Evolutionary conservation across 495 filamentous ascomycete genomes (phyloP), one percentile per base, ranked within the genome.

Genomic region (Annulohypoxylon stygium): DNA sequence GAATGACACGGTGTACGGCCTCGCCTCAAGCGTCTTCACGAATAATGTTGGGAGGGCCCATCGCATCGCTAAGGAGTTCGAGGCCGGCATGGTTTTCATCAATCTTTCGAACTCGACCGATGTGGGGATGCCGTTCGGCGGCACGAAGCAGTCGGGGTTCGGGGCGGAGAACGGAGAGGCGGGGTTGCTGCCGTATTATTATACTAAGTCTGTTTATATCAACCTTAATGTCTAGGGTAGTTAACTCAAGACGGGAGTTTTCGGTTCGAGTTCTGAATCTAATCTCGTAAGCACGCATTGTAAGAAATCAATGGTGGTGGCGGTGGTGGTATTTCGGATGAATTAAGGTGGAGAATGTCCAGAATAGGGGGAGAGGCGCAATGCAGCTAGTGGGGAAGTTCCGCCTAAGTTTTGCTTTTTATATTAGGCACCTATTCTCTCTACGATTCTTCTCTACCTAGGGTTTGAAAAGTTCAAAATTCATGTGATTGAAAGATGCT

Each of bases 61-160:
- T 9, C 53, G 53, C 33, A 33, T 57, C 1, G 26, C 53, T 20
- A 37, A 37, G 26, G 33, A 16, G 16, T 20, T 36, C 6, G 53
- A 57, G 53, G 26, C 33, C 11, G 53, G 53, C 4, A 18, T 20
- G 53, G 53, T 57, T 2, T 34, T 18, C 30, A 37, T 57, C 33
- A 57, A 57, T 9, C 14, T 26, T 2, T 54, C 23, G 23, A 30
- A 5, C 50, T 11, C 50, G 50, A 1, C 50, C 1, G 25, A 54
- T 33, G 3, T 10, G 11, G 2, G 50, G 25, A 6, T 54, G 25
- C 50, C 50, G 23, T 54, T 54, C 12, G 50, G 50, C 12, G 50
- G 50, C 11, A 54, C 50, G 12, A 54, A 54, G 25, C 50, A 54
- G 50, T 54, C 50, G 11, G 50, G 50, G 3, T n/a, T 33, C 25